Percentiles rank a stretch among this genome's conserved stretches.
These are phyloP conservation scores for Botryosphaeria dothidea DNA, from an alignment of 2,329 filamentous ascomycete genomes.

Conservation along the genomic window DNA sequence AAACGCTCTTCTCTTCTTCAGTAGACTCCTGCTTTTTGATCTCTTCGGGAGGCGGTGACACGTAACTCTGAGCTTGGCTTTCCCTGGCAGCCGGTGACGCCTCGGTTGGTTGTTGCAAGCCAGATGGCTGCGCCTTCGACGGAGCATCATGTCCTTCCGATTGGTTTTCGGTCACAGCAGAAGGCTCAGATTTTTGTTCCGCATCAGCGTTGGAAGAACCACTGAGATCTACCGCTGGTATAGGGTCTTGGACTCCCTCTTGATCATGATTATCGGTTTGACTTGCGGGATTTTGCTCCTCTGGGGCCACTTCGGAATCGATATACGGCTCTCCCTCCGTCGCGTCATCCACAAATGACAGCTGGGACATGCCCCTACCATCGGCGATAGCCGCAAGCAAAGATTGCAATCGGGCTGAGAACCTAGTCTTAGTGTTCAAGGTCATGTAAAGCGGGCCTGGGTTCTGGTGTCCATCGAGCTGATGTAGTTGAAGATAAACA, in stretches of 20 bases:
- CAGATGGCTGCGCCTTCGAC: not conserved
- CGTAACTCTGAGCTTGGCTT: not conserved
- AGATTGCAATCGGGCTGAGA: slow-evolving; percentile 54
- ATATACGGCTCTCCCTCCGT: slow-evolving; percentile 22
- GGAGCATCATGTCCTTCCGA: not conserved
- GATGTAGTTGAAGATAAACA: slow-evolving; percentile 59
- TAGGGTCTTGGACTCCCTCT: not conserved
- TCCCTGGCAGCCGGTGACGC: not conserved
- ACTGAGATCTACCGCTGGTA: not conserved
- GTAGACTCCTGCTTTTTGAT: slow-evolving; percentile 1
- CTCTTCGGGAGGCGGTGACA: not conserved
- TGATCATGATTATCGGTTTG: not conserved
- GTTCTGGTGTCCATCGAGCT: slow-evolving; percentile 57
- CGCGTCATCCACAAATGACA: slow-evolving; percentile 35
- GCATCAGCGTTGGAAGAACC: not conserved
- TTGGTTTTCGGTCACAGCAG: too few relatives aligned
- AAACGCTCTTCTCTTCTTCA: not conserved
- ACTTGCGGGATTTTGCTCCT: not conserved
- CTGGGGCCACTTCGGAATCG: slow-evolving; percentile 14
- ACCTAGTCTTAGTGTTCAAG: slow-evolving; percentile 55
- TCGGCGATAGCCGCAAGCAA: slow-evolving; percentile 55
- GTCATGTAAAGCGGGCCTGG: slow-evolving; percentile 60
- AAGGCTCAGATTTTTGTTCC: not conserved
- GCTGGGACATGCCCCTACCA: slow-evolving; percentile 58
- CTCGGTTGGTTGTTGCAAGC: not conserved